phyloP scores from a whole-genome alignment of 2,329 filamentous ascomycete species.

The Fonsecaea pugnacius region DNA sequence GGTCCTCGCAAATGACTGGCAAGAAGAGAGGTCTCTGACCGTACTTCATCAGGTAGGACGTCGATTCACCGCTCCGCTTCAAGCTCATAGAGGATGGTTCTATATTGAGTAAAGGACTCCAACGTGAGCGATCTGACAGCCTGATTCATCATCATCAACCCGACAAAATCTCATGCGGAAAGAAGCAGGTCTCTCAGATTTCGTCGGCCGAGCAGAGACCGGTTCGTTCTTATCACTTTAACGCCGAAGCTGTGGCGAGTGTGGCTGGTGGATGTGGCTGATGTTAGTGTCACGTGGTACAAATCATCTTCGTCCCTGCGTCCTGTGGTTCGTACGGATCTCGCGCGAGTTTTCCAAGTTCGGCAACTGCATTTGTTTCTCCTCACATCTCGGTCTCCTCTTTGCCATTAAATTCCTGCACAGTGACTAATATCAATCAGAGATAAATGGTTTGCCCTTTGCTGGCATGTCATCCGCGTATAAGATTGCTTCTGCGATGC shows the following conservation, averaged over 20 bases:
- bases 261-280: neutral
- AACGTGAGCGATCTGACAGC: neutral
- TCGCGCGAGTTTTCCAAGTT: slow-evolving; percentile 1
- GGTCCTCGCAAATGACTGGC: neutral
- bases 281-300: neutral
- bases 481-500: slow-evolving; percentile 12
- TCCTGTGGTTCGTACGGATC: neutral
- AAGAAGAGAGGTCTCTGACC: neutral
- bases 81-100: neutral
- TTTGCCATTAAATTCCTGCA: neutral
- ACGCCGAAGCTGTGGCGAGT: neutral
- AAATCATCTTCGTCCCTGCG: neutral
- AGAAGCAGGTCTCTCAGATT: neutral
- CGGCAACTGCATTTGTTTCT: neutral
- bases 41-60: neutral
- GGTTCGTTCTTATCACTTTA: neutral
- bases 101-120: neutral
- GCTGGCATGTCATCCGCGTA: slow-evolving; percentile 7
- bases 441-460: neutral
- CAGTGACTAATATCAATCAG: neutral
- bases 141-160: neutral
- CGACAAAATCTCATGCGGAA: neutral
- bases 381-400: neutral
- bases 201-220: slow-evolving; percentile 1
- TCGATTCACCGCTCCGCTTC: neutral